Conservation (phyloP, 805 yeast species). For the Pichia deserticola region DNA sequence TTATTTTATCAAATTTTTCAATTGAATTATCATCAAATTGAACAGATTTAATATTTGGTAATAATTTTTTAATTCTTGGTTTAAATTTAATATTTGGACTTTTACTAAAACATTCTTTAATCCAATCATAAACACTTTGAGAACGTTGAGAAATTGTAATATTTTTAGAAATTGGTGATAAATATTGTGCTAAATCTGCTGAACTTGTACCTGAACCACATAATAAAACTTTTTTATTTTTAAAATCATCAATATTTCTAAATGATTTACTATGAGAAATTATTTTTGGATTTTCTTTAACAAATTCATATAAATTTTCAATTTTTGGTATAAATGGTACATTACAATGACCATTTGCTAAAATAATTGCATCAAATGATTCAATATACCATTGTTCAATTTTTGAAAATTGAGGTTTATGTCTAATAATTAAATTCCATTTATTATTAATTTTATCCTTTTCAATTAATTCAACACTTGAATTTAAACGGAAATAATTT, state of each 20-base stretch:
- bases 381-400: slow-evolving; percentile 36
- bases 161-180: slow-evolving; percentile 14
- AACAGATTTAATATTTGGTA: slow-evolving; percentile 16
- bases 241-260: slow-evolving; percentile 37
- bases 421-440: slow-evolving; percentile 12
- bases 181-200: slow-evolving; percentile 36
- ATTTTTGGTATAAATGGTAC: slow-evolving; percentile 52
- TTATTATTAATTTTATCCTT: slow-evolving; percentile 29
- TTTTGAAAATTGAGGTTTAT: slow-evolving; percentile 8
- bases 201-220: slow-evolving; percentile 39
- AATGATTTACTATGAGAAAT: slow-evolving; percentile 52
- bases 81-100: slow-evolving; percentile 12
- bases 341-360: slow-evolving; percentile 54
- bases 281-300: slow-evolving; percentile 33
- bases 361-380: slow-evolving; percentile 50
- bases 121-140: slow-evolving; percentile 20
- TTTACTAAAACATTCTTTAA: slow-evolving; percentile 10
- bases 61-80: slow-evolving; percentile 14
- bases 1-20: slow-evolving; percentile 30
- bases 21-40: slow-evolving; percentile 29
- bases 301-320: slow-evolving; percentile 16
- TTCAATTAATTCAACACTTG: slow-evolving; percentile 33
- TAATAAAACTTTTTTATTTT: slow-evolving; percentile 32
- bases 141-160: slow-evolving; percentile 14
- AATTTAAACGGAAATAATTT: slow-evolving; percentile 30